Evolutionary conservation across 1,284 basidiomycete species (phyloP).

Genomic region (Filobasidium uniguttulatum): DNA sequence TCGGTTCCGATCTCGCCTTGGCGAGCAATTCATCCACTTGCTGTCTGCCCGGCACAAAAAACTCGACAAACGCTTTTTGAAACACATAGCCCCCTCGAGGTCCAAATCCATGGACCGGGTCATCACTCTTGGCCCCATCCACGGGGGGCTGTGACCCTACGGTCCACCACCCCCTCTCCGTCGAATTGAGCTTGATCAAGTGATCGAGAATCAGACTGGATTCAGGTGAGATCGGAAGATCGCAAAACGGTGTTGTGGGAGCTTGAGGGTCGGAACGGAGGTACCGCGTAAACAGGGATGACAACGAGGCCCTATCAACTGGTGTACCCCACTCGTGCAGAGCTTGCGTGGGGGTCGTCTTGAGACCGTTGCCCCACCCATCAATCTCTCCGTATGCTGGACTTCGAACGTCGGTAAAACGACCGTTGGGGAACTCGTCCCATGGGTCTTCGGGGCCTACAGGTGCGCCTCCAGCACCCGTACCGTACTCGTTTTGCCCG

Average conservation of each 20-base stretch:
- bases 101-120: conserved; percentile 72
- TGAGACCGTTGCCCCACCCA: conserved; percentile 56
- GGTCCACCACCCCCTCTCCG: conserved; percentile 73
- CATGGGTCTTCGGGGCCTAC: conserved; percentile 42
- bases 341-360: conserved; percentile 47
- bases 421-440: conserved; percentile 99
- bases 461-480: conserved; percentile 7
- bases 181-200: conserved; percentile 55
- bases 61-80: conserved; percentile 96
- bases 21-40: conserved; percentile 54
- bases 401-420: conserved; percentile 90
- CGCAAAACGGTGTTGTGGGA: conserved; percentile 74
- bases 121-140: conserved; percentile 42
- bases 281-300: conserved; percentile 63
- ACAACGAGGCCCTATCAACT: conserved; percentile 55
- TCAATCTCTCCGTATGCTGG: conserved; percentile 97
- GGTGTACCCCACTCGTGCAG: conserved; percentile 72
- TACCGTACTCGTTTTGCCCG: conserved; percentile 9
- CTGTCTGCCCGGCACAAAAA: conserved; percentile 55
- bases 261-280: conserved; percentile 50
- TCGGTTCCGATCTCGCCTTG: conserved; percentile 44
- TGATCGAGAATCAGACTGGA: conserved; percentile 66
- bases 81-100: conserved; percentile 77
- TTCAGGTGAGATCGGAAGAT: conserved; percentile 68
- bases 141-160: conserved; percentile 91